These are phyloP conservation scores for Claviceps sp. DNA, from an alignment of 2,329 filamentous ascomycete species.

Conservation along the genomic window DNA sequence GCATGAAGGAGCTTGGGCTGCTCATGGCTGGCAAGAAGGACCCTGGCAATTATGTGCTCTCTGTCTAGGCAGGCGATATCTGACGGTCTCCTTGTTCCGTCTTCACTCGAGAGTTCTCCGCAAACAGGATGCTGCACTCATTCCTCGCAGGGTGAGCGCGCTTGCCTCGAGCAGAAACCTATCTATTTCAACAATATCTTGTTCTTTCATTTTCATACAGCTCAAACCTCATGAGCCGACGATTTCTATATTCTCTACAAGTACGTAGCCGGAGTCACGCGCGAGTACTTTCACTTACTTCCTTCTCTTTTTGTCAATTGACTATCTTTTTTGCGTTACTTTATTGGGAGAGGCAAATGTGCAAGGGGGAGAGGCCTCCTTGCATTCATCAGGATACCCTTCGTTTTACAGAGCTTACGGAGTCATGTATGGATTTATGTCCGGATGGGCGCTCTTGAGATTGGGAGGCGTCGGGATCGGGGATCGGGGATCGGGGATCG, in stretches of 20 bases:
- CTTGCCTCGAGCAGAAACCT: neutral
- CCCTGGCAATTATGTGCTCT: slow-evolving; percentile 64
- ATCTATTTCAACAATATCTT: neutral
- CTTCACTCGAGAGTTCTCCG: neutral
- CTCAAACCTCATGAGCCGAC: slow-evolving; percentile 4
- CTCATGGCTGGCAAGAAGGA: slow-evolving; percentile 72
- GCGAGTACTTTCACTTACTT: slow-evolving; percentile 6
- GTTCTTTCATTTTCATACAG: neutral
- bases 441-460: neutral
- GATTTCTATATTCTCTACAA: neutral
- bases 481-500: slow-evolving; percentile 4
- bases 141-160: neutral
- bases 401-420: slow-evolving; percentile 14
- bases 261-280: neutral
- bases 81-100: neutral
- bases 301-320: neutral
- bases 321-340: neutral
- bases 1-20: slow-evolving; percentile 72
- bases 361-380: slow-evolving; percentile 7
- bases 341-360: slow-evolving; percentile 6
- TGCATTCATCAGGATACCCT: slow-evolving; percentile 21
- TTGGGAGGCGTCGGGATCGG: slow-evolving; percentile 15
- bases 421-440: slow-evolving; percentile 1
- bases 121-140: neutral
- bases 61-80: slow-evolving; percentile 35